Percentiles rank a stretch among this genome's conserved stretches.
phyloP scores from a whole-genome alignment of 768 basidiomycete genomes.

The Collybia sordida region DNA sequence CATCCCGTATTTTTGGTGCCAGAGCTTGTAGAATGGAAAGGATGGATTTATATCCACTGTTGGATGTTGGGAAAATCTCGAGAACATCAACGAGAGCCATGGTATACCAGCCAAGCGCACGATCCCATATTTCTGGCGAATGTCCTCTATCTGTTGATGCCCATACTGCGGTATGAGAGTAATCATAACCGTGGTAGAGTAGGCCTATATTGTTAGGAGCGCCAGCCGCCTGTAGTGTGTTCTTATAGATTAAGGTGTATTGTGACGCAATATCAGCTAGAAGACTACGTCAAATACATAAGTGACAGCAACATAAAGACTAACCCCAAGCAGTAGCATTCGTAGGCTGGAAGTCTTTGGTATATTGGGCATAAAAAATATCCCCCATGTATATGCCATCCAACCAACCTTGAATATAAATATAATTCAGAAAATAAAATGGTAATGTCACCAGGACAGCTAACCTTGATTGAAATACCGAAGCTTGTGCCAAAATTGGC shows the following conservation, averaged over 20 bases:
- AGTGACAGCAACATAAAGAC: conserved; percentile 3
- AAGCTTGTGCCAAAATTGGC: conserved; percentile 33
- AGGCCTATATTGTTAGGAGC: conserved; percentile 20
- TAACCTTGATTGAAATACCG: conserved; percentile 30
- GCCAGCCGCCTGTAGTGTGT: conserved; percentile 7
- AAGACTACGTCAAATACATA: not conserved
- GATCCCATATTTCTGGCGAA: conserved; percentile 49
- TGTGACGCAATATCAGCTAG: conserved; percentile 13
- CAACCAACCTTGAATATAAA: conserved; percentile 23
- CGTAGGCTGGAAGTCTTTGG: conserved; percentile 22
- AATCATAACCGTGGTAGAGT: conserved; percentile 51
- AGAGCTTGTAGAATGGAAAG: conserved; percentile 32
- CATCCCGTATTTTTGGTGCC: conserved; percentile 33
- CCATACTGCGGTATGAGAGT: conserved; percentile 41
- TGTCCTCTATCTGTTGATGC: conserved; percentile 45
- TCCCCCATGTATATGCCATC: conserved; percentile 37
- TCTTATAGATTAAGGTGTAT: conserved; percentile 5
- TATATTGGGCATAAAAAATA: conserved; percentile 31
- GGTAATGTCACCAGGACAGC: not conserved
- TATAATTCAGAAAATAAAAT: not conserved
- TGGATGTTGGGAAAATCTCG: conserved; percentile 16
- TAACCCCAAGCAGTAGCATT: conserved; percentile 35
- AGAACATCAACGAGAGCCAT: conserved; percentile 50
- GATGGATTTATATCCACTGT: conserved; percentile 25
- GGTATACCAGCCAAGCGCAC: conserved; percentile 46